Evolutionary conservation across 148 eudicot genomes (phyloP), one percentile per base, ranked within the genome.

Genomic region (Dianthus caryophyllus): DNA sequence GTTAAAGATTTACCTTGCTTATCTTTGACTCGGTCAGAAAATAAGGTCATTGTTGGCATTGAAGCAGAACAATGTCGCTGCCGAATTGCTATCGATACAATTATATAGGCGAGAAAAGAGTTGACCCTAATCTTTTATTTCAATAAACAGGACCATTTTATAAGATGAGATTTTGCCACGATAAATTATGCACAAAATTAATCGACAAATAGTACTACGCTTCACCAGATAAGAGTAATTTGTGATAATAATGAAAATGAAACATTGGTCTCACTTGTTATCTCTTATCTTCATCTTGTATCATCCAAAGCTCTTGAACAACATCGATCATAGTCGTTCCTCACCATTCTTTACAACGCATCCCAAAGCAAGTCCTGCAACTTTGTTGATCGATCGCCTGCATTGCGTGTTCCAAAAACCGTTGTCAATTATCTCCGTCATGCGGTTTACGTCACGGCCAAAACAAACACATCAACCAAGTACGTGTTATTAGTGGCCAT

Each of bases 291-390:
- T 33, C 38, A 33, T 7, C 36, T 71, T 14, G 52, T 36, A 71
- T 71, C 5, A 5, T 12, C 61, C 74, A 39, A n/a, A 71, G 72
- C 52, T 39, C 14, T 18, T 18, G 30, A 22, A 62, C 74, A 25
- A 74, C 72, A 26, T 78, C 66, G 29, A 61, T 70, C 78, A 78
- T 78, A 9, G 68, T 53, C 81, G 64, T 4, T 69, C 33, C 31
- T 9, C 65, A 14, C 81, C 81, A n/a, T 64, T 73, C 67, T 17
- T 16, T 20, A 47, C 60, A 47, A 78, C 52, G 18, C 81, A 78
- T 9, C 49, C 12, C 65, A 18, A 29, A 0, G 77, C 81, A 64
- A 73, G 68, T 21, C 60, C 46, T 18, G 68, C 67, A 63, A 73
- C 24, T 17, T 9, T 30, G 16, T 38, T 30, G 20, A 78, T 54